Conservation (phyloP, 225 moss, liverwort and hornwort genomes). For the Pleurozium schreberi region DNA sequence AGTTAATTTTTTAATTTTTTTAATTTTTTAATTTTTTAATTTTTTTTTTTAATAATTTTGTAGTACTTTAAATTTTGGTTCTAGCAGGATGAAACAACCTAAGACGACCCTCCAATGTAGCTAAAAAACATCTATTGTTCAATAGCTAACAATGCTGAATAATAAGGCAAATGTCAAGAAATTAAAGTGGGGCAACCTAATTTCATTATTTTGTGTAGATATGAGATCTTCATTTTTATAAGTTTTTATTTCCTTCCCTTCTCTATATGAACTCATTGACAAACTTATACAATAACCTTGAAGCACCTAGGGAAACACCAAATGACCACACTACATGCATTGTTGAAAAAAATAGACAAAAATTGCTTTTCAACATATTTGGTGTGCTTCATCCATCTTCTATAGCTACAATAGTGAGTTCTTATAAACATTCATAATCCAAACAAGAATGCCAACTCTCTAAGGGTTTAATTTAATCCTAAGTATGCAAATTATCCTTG, state of each 20-base stretch:
- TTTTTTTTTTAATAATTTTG: too few relatives aligned
- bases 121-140: too few relatives aligned
- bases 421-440: background rate
- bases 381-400: background rate
- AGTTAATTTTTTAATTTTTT: too few relatives aligned
- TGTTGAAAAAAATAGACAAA: background rate
- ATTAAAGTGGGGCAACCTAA: too few relatives aligned
- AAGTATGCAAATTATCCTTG: background rate
- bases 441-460: accelerated
- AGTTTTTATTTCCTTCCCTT: background rate
- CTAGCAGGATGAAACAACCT: too few relatives aligned
- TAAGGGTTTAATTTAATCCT: background rate
- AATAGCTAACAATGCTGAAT: too few relatives aligned
- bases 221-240: background rate
- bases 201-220: too few relatives aligned
- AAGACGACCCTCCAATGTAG: too few relatives aligned
- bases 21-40: too few relatives aligned
- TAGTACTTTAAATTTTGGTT: too few relatives aligned
- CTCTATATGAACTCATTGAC: background rate
- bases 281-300: background rate
- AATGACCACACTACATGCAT: background rate
- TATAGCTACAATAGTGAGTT: accelerated
- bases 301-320: background rate
- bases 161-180: too few relatives aligned
- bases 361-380: background rate